Percentiles rank a stretch among this genome's conserved stretches.
phyloP scores from a whole-genome alignment of 73 alveolate genomes.

The Effrenium voratum region DNA sequence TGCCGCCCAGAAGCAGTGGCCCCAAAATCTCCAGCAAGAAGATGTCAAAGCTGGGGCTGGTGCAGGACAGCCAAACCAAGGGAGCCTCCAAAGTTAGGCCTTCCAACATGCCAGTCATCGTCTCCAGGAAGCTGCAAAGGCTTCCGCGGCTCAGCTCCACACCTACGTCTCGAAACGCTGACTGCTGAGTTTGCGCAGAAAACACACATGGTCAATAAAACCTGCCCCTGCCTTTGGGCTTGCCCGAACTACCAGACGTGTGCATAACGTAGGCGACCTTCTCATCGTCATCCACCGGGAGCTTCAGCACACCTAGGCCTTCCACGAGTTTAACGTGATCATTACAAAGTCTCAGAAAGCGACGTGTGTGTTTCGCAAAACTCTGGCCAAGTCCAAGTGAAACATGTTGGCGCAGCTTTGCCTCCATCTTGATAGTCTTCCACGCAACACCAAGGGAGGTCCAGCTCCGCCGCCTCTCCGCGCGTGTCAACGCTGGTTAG shows the following conservation, averaged over 20 bases:
- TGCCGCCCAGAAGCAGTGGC: background rate
- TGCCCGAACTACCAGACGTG: conserved; percentile 14
- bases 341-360: background rate
- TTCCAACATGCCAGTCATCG: background rate
- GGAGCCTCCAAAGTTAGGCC: background rate
- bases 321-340: background rate
- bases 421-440: background rate
- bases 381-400: background rate
- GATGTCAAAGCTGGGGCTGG: conserved; percentile 21
- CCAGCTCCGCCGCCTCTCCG: no score
- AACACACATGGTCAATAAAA: no score
- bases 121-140: conserved; percentile 36
- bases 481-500: no score
- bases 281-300: background rate
- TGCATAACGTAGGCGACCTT: background rate
- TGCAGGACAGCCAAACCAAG: background rate
- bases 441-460: no score
- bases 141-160: background rate
- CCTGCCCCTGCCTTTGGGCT: conserved; percentile 10
- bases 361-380: background rate
- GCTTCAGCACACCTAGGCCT: background rate
- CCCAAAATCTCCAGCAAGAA: conserved; percentile 1
- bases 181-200: no score
- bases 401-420: background rate
- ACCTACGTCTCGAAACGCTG: background rate